Evolutionary conservation across 164 flowering plant species (phyloP).

Genomic region (Umbellularia californica): DNA sequence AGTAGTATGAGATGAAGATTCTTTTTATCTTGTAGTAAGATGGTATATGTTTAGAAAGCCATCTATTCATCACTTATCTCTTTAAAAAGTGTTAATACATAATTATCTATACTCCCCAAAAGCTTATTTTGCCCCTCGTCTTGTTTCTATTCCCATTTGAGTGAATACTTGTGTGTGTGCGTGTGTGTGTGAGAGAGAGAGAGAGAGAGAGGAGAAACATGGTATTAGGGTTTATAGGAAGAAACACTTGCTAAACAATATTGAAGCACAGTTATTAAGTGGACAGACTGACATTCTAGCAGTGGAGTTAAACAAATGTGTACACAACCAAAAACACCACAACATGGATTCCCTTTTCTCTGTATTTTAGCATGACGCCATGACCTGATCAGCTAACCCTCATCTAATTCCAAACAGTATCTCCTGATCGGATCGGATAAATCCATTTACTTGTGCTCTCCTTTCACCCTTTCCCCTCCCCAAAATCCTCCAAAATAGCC

Average conservation of each 20-base stretch:
- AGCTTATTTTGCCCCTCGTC: too few relatives aligned
- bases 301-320: conserved; percentile 23
- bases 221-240: neutral
- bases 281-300: conserved; percentile 48
- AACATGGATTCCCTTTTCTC: conserved; percentile 62
- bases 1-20: too few relatives aligned
- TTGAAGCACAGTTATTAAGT: conserved; percentile 26
- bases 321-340: conserved; percentile 32
- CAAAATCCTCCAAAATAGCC: conserved; percentile 50
- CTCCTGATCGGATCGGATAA: conserved; percentile 18
- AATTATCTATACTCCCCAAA: too few relatives aligned
- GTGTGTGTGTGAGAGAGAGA: neutral
- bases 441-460: conserved; percentile 46
- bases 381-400: conserved; percentile 18
- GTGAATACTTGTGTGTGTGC: neutral
- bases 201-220: neutral
- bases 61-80: too few relatives aligned
- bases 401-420: conserved; percentile 9
- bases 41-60: neutral
- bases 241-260: conserved; percentile 26
- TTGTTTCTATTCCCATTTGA: too few relatives aligned
- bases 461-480: conserved; percentile 19
- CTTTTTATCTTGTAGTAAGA: neutral
- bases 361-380: conserved; percentile 21
- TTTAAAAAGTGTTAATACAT: too few relatives aligned